phyloP scores from a whole-genome alignment of 768 basidiomycete genomes.

The Pleurotus citrinopileatus region DNA sequence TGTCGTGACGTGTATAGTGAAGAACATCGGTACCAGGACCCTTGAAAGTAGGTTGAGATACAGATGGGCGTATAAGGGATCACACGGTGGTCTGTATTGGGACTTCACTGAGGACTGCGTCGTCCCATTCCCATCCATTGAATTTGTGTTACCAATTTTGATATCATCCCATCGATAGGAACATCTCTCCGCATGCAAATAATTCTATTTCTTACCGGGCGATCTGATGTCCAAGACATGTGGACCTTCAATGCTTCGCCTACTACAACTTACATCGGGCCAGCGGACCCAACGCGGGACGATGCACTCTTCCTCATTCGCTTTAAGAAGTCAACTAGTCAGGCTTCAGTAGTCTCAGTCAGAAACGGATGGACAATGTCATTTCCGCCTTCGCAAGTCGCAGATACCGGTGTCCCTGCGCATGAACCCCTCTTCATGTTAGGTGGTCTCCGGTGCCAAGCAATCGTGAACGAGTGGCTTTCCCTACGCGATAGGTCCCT shows the following conservation, averaged over 20 bases:
- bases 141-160: background rate
- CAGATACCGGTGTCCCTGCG: background rate
- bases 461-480: background rate
- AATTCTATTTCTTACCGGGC: too few relatives aligned
- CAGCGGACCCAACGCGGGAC: background rate
- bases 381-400: constrained; percentile 1
- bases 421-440: background rate
- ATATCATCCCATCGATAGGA: background rate
- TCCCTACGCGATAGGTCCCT: constrained; percentile 3
- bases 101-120: too few relatives aligned
- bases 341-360: background rate
- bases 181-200: background rate
- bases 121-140: background rate
- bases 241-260: background rate
- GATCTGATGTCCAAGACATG: background rate
- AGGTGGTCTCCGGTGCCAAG: background rate
- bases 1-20: too few relatives aligned
- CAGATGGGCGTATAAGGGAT: too few relatives aligned
- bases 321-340: background rate
- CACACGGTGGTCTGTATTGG: too few relatives aligned
- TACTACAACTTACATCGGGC: background rate
- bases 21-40: background rate
- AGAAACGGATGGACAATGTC: background rate
- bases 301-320: background rate
- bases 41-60: too few relatives aligned